Conservation (phyloP, 1,139 yeast species). For the Kodamaea arcana region DNA sequence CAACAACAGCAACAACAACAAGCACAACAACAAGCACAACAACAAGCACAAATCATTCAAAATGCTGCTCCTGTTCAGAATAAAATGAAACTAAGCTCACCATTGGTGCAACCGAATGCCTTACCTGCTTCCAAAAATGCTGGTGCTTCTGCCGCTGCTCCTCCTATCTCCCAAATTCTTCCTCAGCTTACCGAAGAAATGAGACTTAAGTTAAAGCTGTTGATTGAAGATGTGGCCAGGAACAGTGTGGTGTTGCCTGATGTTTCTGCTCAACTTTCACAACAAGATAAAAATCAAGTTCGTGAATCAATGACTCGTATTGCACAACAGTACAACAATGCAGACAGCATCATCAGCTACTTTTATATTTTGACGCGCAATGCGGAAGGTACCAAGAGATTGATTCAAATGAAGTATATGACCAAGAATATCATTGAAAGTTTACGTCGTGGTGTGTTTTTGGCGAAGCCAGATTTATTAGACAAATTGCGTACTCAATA, state of each 20-base stretch:
- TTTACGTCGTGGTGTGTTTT: slow-evolving; percentile 55
- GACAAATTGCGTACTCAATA: slow-evolving; percentile 70
- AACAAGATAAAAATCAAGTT: slow-evolving; percentile 62
- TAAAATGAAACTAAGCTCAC: slow-evolving; percentile 18
- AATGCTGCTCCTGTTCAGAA: slow-evolving; percentile 18
- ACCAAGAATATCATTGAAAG: slow-evolving; percentile 71
- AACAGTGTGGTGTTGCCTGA: slow-evolving; percentile 66
- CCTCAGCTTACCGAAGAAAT: slow-evolving; percentile 45
- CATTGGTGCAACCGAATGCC: slow-evolving; percentile 17
- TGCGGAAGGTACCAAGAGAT: slow-evolving; percentile 67
- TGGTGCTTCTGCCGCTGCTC: slow-evolving; percentile 2
- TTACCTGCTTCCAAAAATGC: not conserved
- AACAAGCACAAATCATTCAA: slow-evolving; percentile 18
- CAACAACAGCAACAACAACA: slow-evolving; percentile 2
- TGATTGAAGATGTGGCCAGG: slow-evolving; percentile 65
- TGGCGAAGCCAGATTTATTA: slow-evolving; percentile 65
- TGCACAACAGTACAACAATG: slow-evolving; percentile 61
- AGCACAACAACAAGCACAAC: slow-evolving; percentile 1
- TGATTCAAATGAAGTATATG: slow-evolving; percentile 76
- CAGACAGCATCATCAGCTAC: slow-evolving; percentile 74
- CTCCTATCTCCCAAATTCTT: slow-evolving; percentile 18
- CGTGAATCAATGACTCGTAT: slow-evolving; percentile 54
- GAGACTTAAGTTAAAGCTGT: slow-evolving; percentile 50
- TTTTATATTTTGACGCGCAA: slow-evolving; percentile 72
- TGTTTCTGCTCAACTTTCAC: slow-evolving; percentile 55